Base-by-base conservation (phyloP, 495 filamentous ascomycete genomes). In the Parathielavia appendiculata region DNA sequence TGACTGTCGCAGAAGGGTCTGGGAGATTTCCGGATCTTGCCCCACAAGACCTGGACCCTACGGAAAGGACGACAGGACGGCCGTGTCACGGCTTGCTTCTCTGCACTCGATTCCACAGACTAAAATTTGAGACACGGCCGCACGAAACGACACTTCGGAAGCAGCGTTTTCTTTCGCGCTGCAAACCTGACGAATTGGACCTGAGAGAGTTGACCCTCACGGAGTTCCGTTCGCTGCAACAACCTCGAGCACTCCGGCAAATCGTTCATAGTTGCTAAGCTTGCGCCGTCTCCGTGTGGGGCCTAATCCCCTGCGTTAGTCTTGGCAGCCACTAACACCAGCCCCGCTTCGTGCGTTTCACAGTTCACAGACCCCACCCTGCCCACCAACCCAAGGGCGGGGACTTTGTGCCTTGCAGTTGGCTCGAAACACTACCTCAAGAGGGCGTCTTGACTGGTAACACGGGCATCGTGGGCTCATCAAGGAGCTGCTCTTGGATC, bases 271-370 rank as follows among this genome's bases (percentile, higher is more conserved):
- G 14, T 51, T 39, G 49, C 17, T 16, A n/a, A n/a, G n/a, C n/a
- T n/a, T 23, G 49, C 16, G 26, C 4, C n/a, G 22, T 13, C 44
- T 20, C n/a, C n/a, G n/a, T n/a, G n/a, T n/a, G n/a, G n/a, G n/a
- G n/a, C n/a, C n/a, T n/a, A n/a, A n/a, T n/a, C 30, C 12, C 47
- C 32, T 38, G 49, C 9, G 20, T 35, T 26, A 39, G 26, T 43
- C 51, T 54, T 43, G 39, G 51, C 51, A n/a, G 17, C 26, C 16
- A 13, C 39, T 16, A 19, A 32, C 22, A 7, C 38, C 22, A 1
- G 49, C 34, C 49, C 49, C 49, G 19, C 34, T 40, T 40, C 34
- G 49, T 17, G 23, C 32, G 51, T 54, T 54, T 54, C 51, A 54
- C 30, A 54, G 51, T 43, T 41, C 36, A 43, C 36, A 44, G 39